These are phyloP conservation scores for Eucommia ulmoides DNA, from an alignment of 257 asterid species.

Conservation along the genomic window DNA sequence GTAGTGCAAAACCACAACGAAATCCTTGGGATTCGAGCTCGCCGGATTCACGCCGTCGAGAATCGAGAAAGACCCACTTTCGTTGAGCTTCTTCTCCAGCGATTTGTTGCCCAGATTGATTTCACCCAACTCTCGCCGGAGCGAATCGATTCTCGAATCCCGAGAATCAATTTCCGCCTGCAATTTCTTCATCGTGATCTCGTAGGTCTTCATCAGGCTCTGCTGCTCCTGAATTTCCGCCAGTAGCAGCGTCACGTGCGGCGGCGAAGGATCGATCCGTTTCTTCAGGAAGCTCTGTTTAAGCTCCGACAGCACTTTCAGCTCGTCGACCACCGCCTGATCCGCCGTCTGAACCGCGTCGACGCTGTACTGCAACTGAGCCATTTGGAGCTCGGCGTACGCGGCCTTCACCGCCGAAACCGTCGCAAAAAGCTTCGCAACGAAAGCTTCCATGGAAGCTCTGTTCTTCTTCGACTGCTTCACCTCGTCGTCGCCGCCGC, in stretches of 20 bases:
- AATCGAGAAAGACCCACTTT: constrained; percentile 67
- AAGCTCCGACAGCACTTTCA: constrained; percentile 68
- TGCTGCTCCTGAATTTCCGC: constrained; percentile 97
- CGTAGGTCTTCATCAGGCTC: constrained; percentile 82
- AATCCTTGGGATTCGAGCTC: constrained; percentile 38
- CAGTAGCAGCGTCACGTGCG: constrained; percentile 80
- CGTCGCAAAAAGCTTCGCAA: constrained; percentile 86
- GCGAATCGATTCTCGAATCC: constrained; percentile 20
- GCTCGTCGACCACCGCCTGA: constrained; percentile 73
- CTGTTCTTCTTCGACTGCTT: constrained; percentile 25
- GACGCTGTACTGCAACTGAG: constrained; percentile 80
- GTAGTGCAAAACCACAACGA: constrained; percentile 52
- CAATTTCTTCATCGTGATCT: constrained; percentile 93
- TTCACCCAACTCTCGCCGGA: constrained; percentile 21
- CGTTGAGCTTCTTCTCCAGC: constrained; percentile 54
- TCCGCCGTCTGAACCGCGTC: constrained; percentile 75
- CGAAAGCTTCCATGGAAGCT: constrained; percentile 78
- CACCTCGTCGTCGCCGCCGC: constrained; percentile 32
- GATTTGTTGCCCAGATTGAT: constrained; percentile 26
- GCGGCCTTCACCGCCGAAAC: constrained; percentile 81
- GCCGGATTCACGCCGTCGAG: constrained; percentile 55
- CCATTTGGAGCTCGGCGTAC: constrained; percentile 89
- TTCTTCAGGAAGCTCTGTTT: constrained; percentile 54
- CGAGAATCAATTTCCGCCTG: constrained; percentile 51
- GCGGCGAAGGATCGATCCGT: constrained; percentile 71